Conservation (phyloP, 805 yeast genomes). For the Wickerhamiella australiensis region DNA sequence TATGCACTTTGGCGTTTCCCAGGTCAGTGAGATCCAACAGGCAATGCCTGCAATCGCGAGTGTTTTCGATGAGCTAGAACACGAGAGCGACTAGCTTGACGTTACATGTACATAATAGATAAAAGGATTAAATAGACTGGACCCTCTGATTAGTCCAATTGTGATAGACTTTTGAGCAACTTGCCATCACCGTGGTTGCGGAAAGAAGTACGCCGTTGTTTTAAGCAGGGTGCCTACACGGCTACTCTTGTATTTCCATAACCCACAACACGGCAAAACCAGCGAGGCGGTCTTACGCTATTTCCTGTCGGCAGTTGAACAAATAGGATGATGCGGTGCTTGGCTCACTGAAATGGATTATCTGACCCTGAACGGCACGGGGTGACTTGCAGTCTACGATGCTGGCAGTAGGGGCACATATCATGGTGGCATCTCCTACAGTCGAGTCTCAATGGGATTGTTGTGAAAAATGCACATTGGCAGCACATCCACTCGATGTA, state of each 20-base stretch:
- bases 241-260: too few species aligned
- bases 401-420: constrained; percentile 28
- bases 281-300: too few species aligned
- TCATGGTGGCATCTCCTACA: constrained; percentile 26
- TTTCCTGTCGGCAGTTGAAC: too few species aligned
- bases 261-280: too few species aligned
- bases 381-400: constrained; percentile 5
- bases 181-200: too few species aligned
- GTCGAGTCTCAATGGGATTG: constrained; percentile 24
- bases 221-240: too few species aligned
- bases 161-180: too few species aligned
- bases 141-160: too few species aligned
- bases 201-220: too few species aligned
- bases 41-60: constrained; percentile 19
- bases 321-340: too few species aligned
- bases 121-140: too few species aligned
- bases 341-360: background rate
- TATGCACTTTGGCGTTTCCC: constrained; percentile 39
- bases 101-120: too few species aligned
- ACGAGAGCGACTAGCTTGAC: background rate
- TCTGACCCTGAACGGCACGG: background rate
- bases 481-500: constrained; percentile 29
- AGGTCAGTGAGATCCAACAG: constrained; percentile 31
- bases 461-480: constrained; percentile 26
- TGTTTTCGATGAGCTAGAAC: constrained; percentile 17